Conservation (phyloP, 352 stramenopile genomes). For the Phytophthora sansomeana region DNA sequence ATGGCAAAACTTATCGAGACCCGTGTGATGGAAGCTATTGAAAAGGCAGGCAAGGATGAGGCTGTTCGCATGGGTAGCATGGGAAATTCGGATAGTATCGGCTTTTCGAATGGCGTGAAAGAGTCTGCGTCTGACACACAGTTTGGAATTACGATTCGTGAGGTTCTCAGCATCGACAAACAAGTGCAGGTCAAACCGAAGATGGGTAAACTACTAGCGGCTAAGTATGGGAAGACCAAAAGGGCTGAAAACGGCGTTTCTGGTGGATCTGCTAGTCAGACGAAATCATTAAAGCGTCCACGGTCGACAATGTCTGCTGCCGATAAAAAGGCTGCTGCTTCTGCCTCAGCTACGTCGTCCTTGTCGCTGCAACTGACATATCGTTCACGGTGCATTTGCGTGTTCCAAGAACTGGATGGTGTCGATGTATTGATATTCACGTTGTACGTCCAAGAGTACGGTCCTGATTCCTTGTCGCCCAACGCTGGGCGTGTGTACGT, state of each 20-base stretch:
- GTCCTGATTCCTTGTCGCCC: conserved; percentile 68
- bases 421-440: conserved; percentile 92
- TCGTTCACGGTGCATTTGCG: conserved; percentile 88
- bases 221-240: conserved; percentile 74
- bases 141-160: conserved; percentile 86
- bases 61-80: conserved; percentile 81
- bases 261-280: conserved; percentile 27
- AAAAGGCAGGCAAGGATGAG: conserved; percentile 81
- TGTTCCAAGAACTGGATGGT: conserved; percentile 91
- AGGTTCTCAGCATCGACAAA: conserved; percentile 89
- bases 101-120: conserved; percentile 67
- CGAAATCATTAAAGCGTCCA: conserved; percentile 81
- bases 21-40: conserved; percentile 76
- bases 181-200: conserved; percentile 89
- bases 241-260: conserved; percentile 36
- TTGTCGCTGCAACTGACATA: conserved; percentile 82
- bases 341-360: conserved; percentile 22
- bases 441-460: conserved; percentile 91
- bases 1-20: conserved; percentile 90
- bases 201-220: conserved; percentile 77
- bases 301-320: conserved; percentile 32
- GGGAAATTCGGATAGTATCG: conserved; percentile 86
- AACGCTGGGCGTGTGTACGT: conserved; percentile 90
- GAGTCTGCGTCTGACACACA: conserved; percentile 82
- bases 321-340: conserved; percentile 30